A percentile compares a stretch with the other conserved stretches of the same genome.
Evolutionary conservation across 2,329 filamentous ascomycete genomes (phyloP).

Genomic region (Coniochaeta sp.): DNA sequence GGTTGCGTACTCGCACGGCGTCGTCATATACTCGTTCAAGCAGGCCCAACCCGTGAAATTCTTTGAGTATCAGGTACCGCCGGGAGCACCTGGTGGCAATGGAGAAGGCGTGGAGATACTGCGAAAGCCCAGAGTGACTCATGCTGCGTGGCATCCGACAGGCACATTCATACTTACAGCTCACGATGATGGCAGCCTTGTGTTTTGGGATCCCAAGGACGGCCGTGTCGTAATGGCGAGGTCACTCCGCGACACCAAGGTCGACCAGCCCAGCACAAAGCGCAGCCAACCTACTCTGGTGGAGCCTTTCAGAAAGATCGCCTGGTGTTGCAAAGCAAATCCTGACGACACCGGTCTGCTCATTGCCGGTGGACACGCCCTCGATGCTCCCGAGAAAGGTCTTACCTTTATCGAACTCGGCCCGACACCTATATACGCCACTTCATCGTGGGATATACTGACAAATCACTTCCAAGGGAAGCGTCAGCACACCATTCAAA

Average conservation of each 20-base stretch:
- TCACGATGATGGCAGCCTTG: slow-evolving; percentile 85
- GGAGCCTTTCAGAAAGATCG: slow-evolving; percentile 69
- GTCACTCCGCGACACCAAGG: slow-evolving; percentile 65
- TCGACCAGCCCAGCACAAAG: slow-evolving; percentile 57
- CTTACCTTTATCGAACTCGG: slow-evolving; percentile 88
- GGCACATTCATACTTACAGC: slow-evolving; percentile 83
- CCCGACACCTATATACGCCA: slow-evolving; percentile 81
- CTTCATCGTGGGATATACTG: slow-evolving; percentile 81
- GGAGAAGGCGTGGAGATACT: slow-evolving; percentile 51
- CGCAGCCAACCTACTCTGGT: slow-evolving; percentile 51
- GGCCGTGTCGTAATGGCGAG: slow-evolving; percentile 77
- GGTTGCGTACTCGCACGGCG: slow-evolving; percentile 84
- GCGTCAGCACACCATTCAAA: slow-evolving; percentile 61
- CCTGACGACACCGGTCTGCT: slow-evolving; percentile 88
- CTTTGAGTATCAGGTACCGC: slow-evolving; percentile 76
- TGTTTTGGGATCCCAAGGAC: slow-evolving; percentile 92
- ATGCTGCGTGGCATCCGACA: slow-evolving; percentile 90
- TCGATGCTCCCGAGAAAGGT: slow-evolving; percentile 62
- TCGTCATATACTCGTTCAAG: slow-evolving; percentile 91
- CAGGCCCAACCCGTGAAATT: slow-evolving; percentile 71
- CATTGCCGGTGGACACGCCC: slow-evolving; percentile 71
- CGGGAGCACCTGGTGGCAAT: slow-evolving; percentile 79
- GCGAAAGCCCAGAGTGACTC: slow-evolving; percentile 68
- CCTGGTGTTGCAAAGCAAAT: slow-evolving; percentile 92
- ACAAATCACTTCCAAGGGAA: slow-evolving; percentile 75